A percentile compares a stretch with the other conserved stretches of the same genome.
These are phyloP conservation scores for Amorphotheca resinae DNA, from an alignment of 495 filamentous ascomycete species.

Conservation along the genomic window DNA sequence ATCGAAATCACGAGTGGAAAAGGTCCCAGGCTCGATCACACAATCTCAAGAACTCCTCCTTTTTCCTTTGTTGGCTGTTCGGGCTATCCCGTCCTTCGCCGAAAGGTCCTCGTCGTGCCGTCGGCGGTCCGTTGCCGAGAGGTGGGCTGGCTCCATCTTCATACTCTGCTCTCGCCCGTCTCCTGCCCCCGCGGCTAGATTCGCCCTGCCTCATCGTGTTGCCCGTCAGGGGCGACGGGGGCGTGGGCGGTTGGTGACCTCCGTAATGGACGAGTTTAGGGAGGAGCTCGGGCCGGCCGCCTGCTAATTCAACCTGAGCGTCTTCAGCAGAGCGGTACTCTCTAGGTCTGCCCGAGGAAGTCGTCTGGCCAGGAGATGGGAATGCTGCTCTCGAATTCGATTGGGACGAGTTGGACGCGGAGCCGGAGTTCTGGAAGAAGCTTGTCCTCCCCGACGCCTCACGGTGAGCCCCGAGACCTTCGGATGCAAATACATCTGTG, in stretches of 20 bases:
- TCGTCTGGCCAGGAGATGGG: conserved; percentile 58
- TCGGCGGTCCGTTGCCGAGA: conserved; percentile 47
- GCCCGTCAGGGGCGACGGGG: conserved; percentile 60
- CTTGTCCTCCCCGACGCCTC: conserved; percentile 20
- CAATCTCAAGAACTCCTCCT: conserved; percentile 81
- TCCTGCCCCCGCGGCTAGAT: conserved; percentile 41
- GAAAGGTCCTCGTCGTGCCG: conserved; percentile 49
- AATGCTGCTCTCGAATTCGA: conserved; percentile 54
- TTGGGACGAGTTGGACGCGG: conserved; percentile 54
- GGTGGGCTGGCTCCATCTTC: conserved; percentile 79
- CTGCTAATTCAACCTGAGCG: conserved; percentile 77
- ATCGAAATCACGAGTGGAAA: conserved; percentile 66
- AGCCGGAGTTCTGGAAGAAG: conserved; percentile 23
- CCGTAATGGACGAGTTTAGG: conserved; percentile 93
- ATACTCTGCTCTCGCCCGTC: conserved; percentile 75
- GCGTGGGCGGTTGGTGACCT: conserved; percentile 80
- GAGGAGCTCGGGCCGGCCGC: conserved; percentile 79
- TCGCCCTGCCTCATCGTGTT: conserved; percentile 21
- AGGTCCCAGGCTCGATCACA: conserved; percentile 92
- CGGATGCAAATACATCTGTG: conserved; percentile 81
- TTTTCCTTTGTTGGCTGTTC: conserved; percentile 75
- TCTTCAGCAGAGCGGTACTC: conserved; percentile 96
- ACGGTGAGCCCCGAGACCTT: conserved; percentile 54
- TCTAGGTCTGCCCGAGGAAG: conserved; percentile 49
- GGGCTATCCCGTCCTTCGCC: conserved; percentile 70